These are phyloP conservation scores for Pestalotiopsis sp. DNA, from an alignment of 2,329 filamentous ascomycete species.

Conservation along the genomic window DNA sequence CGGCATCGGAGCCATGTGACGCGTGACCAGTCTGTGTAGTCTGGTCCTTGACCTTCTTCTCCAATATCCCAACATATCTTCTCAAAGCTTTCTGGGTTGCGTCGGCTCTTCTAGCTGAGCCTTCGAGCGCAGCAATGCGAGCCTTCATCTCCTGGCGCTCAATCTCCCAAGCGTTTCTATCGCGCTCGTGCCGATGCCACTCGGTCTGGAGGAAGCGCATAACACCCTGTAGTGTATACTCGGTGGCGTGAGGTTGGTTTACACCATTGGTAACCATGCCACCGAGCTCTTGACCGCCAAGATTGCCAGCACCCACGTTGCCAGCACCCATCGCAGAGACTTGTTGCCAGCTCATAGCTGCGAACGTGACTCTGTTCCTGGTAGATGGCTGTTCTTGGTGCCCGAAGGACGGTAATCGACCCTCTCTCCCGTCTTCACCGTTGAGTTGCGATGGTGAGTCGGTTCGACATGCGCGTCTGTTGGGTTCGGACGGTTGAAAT, in stretches of 20 bases:
- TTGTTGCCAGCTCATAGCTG: conserved; percentile 39
- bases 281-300: conserved; percentile 42
- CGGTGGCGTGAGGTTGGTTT: conserved; percentile 60
- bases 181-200: conserved; percentile 98
- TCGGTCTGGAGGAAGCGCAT: conserved; percentile 99
- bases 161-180: conserved; percentile 98
- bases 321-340: conserved; percentile 43
- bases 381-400: conserved; percentile 9
- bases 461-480: conserved; percentile 16
- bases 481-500: neutral
- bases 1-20: conserved; percentile 44
- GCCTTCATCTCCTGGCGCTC: conserved; percentile 99
- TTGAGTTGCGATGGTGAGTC: neutral
- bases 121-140: conserved; percentile 91
- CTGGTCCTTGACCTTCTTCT: conserved; percentile 85
- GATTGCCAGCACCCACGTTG: conserved; percentile 46
- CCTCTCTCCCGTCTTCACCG: conserved; percentile 14
- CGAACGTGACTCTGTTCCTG: conserved; percentile 7
- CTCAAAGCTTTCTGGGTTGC: conserved; percentile 86
- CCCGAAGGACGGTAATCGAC: neutral
- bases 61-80: conserved; percentile 87
- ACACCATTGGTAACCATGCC: conserved; percentile 42
- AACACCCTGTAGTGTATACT: conserved; percentile 73
- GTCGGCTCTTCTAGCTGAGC: conserved; percentile 83
- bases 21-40: conserved; percentile 67